Evolutionary conservation across 2,329 filamentous ascomycete species (phyloP), one percentile per base, ranked within the genome.

Genomic region (Trichoderma harzianum): DNA sequence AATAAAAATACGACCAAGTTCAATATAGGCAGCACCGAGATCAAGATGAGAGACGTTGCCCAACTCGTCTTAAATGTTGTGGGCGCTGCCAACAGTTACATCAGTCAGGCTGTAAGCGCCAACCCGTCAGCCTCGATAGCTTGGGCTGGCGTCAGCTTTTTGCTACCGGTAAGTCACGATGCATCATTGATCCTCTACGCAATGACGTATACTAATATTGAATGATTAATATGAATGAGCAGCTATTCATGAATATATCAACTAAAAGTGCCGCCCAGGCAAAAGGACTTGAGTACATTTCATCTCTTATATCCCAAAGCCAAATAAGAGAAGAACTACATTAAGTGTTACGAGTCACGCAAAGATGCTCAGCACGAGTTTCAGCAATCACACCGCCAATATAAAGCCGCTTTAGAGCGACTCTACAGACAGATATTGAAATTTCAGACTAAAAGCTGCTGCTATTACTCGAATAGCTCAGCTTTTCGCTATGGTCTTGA

Each of bases 111-210:
- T 11, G 43, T 32, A 8, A 34, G 43, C 8, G 5, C 28, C 7
- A 66, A 55, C 21, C 30, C n/a, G 1, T 66, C 21, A n/a, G 43
- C 63, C 14, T 66, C 63, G 14, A 66, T 66, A 18, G 63, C 63
- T 2, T 66, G 63, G 63, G n/a, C 30, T 6, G 43, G 63, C 2
- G n/a, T 66, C 5, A 53, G 63, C 21, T 24, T 55, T 18, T 8
- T 66, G 5, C 30, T 66, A 18, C 63, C 43, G 14, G 63, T 66
- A 18, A 66, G 43, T 55, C 3, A 24, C 0, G 14, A 8, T 16
- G 1, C 2, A 14, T 24, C 18, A 24, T 16, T n/a, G 1, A 5
- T 11, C 3, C 6, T 12, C 4, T 2, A 7, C 1, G 16, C n/a
- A 47, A 2, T 51, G 2, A 12, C 12, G 43, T 21, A 21, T 11